These are phyloP conservation scores for Shiraia sp. DNA, from an alignment of 2,329 filamentous ascomycete genomes.

Conservation along the genomic window DNA sequence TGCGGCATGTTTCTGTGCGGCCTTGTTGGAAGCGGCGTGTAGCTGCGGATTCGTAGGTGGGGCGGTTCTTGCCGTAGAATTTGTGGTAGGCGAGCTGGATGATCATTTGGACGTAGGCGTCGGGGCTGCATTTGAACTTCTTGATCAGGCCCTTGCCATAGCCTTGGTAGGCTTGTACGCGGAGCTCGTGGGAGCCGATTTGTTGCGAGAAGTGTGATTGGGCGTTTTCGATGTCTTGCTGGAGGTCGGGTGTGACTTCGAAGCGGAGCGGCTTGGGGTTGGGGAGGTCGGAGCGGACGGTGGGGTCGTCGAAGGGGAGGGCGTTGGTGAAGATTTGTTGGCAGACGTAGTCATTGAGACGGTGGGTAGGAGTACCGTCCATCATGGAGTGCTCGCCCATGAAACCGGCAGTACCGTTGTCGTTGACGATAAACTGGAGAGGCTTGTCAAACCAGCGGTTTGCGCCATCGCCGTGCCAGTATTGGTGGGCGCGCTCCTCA, in stretches of 20 bases:
- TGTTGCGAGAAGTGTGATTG: constrained; percentile 76
- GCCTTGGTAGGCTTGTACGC: constrained; percentile 92
- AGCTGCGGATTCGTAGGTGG: constrained; percentile 95
- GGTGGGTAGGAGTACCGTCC: constrained; percentile 97
- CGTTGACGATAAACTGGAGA: constrained; percentile 95
- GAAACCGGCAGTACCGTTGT: constrained; percentile 97
- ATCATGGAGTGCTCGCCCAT: constrained; percentile 99
- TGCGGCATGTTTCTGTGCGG: constrained; percentile 92
- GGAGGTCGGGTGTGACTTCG: constrained; percentile 72
- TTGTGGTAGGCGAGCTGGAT: constrained; percentile 98
- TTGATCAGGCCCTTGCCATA: constrained; percentile 99
- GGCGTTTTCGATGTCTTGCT: constrained; percentile 78
- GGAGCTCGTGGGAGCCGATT: constrained; percentile 85
- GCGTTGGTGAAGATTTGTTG: constrained; percentile 92
- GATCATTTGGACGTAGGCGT: constrained; percentile 97
- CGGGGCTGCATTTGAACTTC: constrained; percentile 97
- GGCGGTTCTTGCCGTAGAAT: constrained; percentile 97
- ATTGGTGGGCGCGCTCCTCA: constrained; percentile 91
- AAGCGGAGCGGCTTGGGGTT: constrained; percentile 81
- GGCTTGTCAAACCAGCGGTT: constrained; percentile 99
- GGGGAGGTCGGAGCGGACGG: constrained; percentile 78
- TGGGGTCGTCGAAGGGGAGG: constrained; percentile 81
- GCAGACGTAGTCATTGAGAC: constrained; percentile 93
- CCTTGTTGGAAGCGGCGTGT: constrained; percentile 95
- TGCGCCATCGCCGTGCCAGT: constrained; percentile 96